Evolutionary conservation across 1,284 basidiomycete species (phyloP).

Genomic region (Leccinum pallidistipes): DNA sequence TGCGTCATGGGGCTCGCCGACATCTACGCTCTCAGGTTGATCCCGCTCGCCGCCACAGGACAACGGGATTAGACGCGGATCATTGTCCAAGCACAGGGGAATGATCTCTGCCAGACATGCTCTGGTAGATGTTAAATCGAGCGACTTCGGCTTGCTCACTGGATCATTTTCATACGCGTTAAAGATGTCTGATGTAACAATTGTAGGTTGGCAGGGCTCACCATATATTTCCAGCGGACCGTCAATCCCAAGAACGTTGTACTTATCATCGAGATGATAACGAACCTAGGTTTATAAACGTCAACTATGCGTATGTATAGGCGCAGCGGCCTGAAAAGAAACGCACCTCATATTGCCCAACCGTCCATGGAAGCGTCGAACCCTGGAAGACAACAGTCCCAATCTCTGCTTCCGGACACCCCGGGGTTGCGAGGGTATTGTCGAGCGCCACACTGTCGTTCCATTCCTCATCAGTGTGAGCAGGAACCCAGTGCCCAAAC

Average conservation of each 20-base stretch:
- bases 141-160: slow-evolving; percentile 68
- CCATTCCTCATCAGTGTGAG: slow-evolving; percentile 86
- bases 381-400: slow-evolving; percentile 80
- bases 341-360: slow-evolving; percentile 83
- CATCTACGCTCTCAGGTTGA: slow-evolving; percentile 18
- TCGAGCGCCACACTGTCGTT: slow-evolving; percentile 79
- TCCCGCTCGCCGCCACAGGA: slow-evolving; percentile 51
- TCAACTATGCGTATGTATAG: slow-evolving; percentile 1
- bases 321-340: not conserved
- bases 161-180: slow-evolving; percentile 3
- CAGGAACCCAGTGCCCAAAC: slow-evolving; percentile 90
- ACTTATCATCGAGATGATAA: slow-evolving; percentile 92
- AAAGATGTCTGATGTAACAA: slow-evolving; percentile 2
- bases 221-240: slow-evolving; percentile 88
- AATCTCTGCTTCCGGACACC: slow-evolving; percentile 47
- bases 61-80: slow-evolving; percentile 77
- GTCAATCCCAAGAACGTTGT: slow-evolving; percentile 89
- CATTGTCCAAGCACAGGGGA: slow-evolving; percentile 82
- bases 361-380: slow-evolving; percentile 82
- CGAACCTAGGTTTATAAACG: slow-evolving; percentile 49
- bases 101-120: slow-evolving; percentile 75
- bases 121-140: slow-evolving; percentile 67
- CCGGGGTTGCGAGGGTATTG: slow-evolving; percentile 37
- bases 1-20: slow-evolving; percentile 33
- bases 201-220: slow-evolving; percentile 38